A percentile compares a stretch with the other conserved stretches of the same genome.
Conservation (phyloP, 2,329 filamentous ascomycete species). For the Penicillium sp. region DNA sequence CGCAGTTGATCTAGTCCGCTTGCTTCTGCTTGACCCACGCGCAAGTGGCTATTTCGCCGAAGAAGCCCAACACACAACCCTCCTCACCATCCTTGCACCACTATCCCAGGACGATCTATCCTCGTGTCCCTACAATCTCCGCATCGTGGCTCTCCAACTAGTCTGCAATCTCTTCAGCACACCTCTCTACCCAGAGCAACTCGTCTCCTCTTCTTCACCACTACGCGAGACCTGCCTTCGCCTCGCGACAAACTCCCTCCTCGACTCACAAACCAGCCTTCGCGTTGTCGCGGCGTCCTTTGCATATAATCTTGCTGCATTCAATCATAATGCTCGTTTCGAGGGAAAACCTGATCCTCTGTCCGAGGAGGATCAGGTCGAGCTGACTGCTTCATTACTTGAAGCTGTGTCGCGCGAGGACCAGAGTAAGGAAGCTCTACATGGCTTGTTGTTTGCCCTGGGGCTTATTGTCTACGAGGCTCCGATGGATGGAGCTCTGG, state of each 20-base stretch:
- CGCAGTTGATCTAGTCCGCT: conserved; percentile 79
- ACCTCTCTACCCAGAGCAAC: conserved; percentile 65
- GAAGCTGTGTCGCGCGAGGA: conserved; percentile 65
- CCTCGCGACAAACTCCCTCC: conserved; percentile 72
- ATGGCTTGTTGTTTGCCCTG: conserved; percentile 72
- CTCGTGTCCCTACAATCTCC: conserved; percentile 73
- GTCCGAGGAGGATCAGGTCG: conserved; percentile 70
- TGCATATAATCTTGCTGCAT: conserved; percentile 75
- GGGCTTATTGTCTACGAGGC: conserved; percentile 74
- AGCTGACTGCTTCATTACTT: conserved; percentile 75
- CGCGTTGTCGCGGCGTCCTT: conserved; percentile 80
- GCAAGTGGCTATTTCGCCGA: conserved; percentile 81
- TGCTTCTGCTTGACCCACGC: conserved; percentile 72
- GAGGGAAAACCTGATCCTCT: conserved; percentile 59
- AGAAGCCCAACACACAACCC: conserved; percentile 64
- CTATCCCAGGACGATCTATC: conserved; percentile 52
- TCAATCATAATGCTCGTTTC: conserved; percentile 65
- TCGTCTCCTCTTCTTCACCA: conserved; percentile 51
- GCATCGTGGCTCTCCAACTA: conserved; percentile 79
- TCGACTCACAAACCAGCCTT: conserved; percentile 74
- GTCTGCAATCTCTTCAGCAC: conserved; percentile 84
- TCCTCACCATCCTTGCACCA: conserved; percentile 56
- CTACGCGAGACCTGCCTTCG: conserved; percentile 62
- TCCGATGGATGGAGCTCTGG: conserved; percentile 69
- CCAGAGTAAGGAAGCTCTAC: conserved; percentile 65